A percentile compares a stretch with the other conserved stretches of the same genome.
These are phyloP conservation scores for Metarhizium rileyi DNA, from an alignment of 2,329 filamentous ascomycete genomes.

Conservation along the genomic window DNA sequence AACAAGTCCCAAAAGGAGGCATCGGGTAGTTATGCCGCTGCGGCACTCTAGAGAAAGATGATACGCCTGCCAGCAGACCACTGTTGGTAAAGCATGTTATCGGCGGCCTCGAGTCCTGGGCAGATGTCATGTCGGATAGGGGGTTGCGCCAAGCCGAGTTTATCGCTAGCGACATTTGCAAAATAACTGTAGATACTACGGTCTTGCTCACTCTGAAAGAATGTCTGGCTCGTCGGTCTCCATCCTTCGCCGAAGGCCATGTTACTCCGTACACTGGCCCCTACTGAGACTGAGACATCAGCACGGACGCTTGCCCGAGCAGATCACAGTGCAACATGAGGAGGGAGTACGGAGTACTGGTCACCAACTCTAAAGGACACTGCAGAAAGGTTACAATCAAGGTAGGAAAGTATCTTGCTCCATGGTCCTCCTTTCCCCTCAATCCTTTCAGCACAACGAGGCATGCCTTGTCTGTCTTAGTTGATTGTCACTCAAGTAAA, in stretches of 20 bases:
- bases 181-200: background rate
- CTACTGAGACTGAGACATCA: background rate
- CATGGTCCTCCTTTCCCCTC: no score
- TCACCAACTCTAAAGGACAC: no score
- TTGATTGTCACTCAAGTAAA: no score
- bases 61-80: background rate
- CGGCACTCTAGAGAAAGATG: no score
- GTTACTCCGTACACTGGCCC: background rate
- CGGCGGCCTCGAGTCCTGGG: background rate
- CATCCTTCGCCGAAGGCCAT: background rate
- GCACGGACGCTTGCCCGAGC: background rate
- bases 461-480: no score
- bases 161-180: background rate
- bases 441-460: no score
- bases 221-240: no score
- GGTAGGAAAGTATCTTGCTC: no score
- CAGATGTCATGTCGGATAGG: background rate
- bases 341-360: background rate
- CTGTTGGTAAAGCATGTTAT: background rate
- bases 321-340: background rate
- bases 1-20: no score
- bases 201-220: background rate
- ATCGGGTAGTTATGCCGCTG: no score
- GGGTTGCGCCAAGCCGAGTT: background rate
- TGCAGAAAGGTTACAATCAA: background rate